phyloP scores from a whole-genome alignment of 1,139 yeast genomes.

The Geotrichum fermentans region DNA sequence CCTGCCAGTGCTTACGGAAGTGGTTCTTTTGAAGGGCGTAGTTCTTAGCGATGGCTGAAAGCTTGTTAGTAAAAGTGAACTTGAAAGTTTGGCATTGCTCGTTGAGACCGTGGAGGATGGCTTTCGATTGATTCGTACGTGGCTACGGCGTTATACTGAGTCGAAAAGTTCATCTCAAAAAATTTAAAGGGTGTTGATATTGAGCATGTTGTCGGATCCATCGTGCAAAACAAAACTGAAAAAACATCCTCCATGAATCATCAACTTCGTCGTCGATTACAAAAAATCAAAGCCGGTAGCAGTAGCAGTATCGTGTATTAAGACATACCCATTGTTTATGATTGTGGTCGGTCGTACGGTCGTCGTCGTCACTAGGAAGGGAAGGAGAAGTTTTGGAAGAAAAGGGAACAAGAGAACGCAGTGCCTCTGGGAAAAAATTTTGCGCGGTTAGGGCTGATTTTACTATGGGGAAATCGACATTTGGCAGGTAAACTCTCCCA shows the following conservation, averaged over 20 bases:
- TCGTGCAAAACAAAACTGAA: too few relatives aligned
- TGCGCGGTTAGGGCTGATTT: background rate
- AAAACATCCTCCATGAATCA: too few relatives aligned
- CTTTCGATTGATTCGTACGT: background rate
- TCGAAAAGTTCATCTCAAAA: too few relatives aligned
- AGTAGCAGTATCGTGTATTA: background rate
- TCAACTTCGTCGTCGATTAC: too few relatives aligned
- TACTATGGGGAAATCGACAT: background rate
- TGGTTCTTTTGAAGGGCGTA: conserved; percentile 62
- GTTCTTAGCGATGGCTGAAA: conserved; percentile 91
- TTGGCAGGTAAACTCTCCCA: too few relatives aligned
- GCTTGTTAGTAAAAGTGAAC: background rate
- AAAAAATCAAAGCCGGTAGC: too few relatives aligned
- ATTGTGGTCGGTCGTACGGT: conserved; percentile 16
- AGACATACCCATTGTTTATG: conserved; percentile 20
- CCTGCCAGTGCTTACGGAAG: conserved; percentile 98
- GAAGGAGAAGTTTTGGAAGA: background rate
- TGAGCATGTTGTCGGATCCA: too few relatives aligned
- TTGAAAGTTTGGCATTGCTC: background rate
- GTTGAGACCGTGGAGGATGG: background rate
- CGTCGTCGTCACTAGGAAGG: conserved; percentile 1
- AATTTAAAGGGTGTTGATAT: too few relatives aligned
- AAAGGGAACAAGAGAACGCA: background rate
- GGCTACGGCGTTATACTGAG: too few relatives aligned
- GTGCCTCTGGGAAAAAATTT: too few relatives aligned